Percentiles rank a stretch among this genome's conserved stretches.
These are phyloP conservation scores for Effrenium voratum DNA, from an alignment of 73 alveolate genomes.

Conservation along the genomic window DNA sequence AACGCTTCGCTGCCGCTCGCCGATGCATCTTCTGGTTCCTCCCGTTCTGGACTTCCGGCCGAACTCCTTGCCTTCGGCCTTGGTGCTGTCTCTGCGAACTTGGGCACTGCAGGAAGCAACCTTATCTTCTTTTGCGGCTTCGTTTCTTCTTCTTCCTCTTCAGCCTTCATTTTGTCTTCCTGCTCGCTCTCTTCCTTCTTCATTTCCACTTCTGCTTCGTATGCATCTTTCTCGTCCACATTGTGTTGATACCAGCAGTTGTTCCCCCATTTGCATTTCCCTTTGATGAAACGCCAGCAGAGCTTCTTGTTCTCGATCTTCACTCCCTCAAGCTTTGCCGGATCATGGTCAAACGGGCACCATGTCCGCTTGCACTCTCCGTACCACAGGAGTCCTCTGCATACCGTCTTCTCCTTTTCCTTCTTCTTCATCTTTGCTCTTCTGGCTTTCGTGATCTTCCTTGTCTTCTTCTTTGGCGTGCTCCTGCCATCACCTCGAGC, in stretches of 20 bases:
- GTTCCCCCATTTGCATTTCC: too few relatives aligned
- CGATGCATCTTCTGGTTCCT: too few relatives aligned
- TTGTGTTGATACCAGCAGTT: not conserved
- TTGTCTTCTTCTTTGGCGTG: not conserved
- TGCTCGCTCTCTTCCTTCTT: not conserved
- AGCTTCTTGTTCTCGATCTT: too few relatives aligned
- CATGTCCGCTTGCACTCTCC: not conserved
- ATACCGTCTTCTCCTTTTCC: not conserved
- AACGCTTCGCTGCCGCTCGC: too few relatives aligned
- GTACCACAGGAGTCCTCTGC: conserved; percentile 24
- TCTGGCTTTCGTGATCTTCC: not conserved
- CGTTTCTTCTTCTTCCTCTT: too few relatives aligned
- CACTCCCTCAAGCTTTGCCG: not conserved
- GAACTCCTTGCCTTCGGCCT: not conserved
- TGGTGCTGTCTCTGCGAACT: not conserved
- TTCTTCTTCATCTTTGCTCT: not conserved
- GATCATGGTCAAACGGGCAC: not conserved
- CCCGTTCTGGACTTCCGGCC: not conserved
- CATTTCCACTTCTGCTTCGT: too few relatives aligned
- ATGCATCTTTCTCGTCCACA: too few relatives aligned
- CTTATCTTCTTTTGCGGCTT: too few relatives aligned
- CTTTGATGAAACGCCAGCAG: conserved; percentile 10
- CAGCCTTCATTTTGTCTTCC: not conserved
- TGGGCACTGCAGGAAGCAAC: too few relatives aligned
- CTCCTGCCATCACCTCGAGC: not conserved